These are phyloP conservation scores for Geotrichum ghanense DNA, from an alignment of 805 yeast genomes.

Conservation along the genomic window DNA sequence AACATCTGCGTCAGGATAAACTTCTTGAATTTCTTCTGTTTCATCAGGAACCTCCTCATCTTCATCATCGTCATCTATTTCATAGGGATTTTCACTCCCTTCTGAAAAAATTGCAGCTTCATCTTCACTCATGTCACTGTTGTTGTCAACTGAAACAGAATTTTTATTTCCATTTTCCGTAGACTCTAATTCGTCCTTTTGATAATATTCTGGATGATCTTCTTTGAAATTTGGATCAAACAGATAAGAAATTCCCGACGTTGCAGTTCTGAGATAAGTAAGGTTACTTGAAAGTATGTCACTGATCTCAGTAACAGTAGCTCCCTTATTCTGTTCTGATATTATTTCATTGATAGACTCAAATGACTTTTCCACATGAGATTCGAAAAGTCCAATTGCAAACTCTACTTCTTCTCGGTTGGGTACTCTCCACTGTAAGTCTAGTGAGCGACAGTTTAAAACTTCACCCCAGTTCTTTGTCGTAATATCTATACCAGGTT, in stretches of 20 bases:
- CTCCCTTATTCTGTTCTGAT: slow-evolving; percentile 13
- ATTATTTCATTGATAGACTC: slow-evolving; percentile 18
- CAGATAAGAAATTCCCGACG: slow-evolving; percentile 61
- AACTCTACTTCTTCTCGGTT: slow-evolving; percentile 39
- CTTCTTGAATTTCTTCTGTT: slow-evolving; percentile 7
- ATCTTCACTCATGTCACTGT: slow-evolving; percentile 14
- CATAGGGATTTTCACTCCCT: slow-evolving; percentile 12
- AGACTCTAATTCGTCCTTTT: background rate
- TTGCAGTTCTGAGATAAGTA: slow-evolving; percentile 43
- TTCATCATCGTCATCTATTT: slow-evolving; percentile 19
- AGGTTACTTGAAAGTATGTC: slow-evolving; percentile 49
- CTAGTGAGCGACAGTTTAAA: slow-evolving; percentile 21
- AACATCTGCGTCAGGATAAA: slow-evolving; percentile 33
- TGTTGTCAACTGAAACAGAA: slow-evolving; percentile 13
- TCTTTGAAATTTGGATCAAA: slow-evolving; percentile 50
- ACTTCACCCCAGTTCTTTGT: slow-evolving; percentile 34
- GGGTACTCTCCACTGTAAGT: slow-evolving; percentile 72
- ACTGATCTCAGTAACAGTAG: slow-evolving; percentile 26
- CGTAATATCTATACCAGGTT: slow-evolving; percentile 7
- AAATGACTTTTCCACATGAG: slow-evolving; percentile 27
- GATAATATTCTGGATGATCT: slow-evolving; percentile 2
- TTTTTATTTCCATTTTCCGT: background rate
- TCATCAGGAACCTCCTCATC: slow-evolving; percentile 8
- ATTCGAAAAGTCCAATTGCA: slow-evolving; percentile 49
- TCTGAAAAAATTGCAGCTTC: slow-evolving; percentile 8